Evolutionary conservation across 2,329 filamentous ascomycete genomes (phyloP).

Genomic region (Nemania bipapillata): DNA sequence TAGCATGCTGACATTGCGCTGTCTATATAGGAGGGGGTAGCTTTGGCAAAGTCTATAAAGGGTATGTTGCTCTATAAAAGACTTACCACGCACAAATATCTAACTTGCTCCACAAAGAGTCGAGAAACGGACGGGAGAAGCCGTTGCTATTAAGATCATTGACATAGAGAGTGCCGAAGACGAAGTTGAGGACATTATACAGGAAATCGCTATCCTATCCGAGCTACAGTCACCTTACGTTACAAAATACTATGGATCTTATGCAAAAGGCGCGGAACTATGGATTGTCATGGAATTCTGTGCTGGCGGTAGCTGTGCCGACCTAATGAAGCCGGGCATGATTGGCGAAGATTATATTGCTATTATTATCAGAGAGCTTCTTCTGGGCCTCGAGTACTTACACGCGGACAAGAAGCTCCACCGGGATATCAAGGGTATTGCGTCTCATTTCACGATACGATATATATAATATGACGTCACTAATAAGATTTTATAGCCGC

Average conservation of each 20-base stretch:
- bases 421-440: constrained; percentile 88
- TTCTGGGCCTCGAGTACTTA: constrained; percentile 90
- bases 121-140: constrained; percentile 90
- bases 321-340: constrained; percentile 91
- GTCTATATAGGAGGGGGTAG: constrained; percentile 80
- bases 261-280: constrained; percentile 91
- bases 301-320: constrained; percentile 93
- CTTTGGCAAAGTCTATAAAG: constrained; percentile 99
- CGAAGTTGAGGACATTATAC: constrained; percentile 98
- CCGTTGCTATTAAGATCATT: constrained; percentile 98
- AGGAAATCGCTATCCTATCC: constrained; percentile 96
- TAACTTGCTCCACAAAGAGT: constrained; percentile 66
- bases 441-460: background rate
- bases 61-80: constrained; percentile 63
- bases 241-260: constrained; percentile 97
- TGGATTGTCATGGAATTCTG: constrained; percentile 99
- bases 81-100: constrained; percentile 8
- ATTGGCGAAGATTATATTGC: constrained; percentile 97
- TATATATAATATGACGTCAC: constrained; percentile 17
- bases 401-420: constrained; percentile 97
- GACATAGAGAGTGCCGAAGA: constrained; percentile 99
- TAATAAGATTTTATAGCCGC: constrained; percentile 69
- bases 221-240: constrained; percentile 96
- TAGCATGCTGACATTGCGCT: constrained; percentile 48
- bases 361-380: constrained; percentile 89